A percentile compares a stretch with the other conserved stretches of the same genome.
phyloP scores from a whole-genome alignment of 2,329 filamentous ascomycete genomes.

The Beauveria brongniartii region DNA sequence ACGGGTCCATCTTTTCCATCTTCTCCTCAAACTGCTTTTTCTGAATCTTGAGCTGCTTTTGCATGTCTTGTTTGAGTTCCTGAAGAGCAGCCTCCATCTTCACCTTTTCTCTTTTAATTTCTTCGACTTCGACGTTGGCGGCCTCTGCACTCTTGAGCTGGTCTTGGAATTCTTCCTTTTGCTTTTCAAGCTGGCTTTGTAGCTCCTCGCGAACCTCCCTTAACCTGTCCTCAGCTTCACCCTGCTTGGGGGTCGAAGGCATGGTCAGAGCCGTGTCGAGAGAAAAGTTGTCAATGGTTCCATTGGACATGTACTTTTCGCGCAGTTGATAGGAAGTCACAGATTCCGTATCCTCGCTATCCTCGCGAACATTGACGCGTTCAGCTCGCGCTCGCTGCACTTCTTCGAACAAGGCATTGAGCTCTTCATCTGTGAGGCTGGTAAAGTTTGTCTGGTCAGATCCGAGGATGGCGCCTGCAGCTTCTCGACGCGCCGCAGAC shows the following conservation, averaged over 20 bases:
- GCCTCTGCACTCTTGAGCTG: constrained; percentile 69
- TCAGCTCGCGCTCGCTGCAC: constrained; percentile 80
- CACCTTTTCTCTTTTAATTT: constrained; percentile 72
- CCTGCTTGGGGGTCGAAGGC: constrained; percentile 80
- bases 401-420: constrained; percentile 89
- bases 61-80: constrained; percentile 79
- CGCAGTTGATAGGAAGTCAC: constrained; percentile 77
- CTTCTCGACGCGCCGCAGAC: constrained; percentile 87
- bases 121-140: constrained; percentile 70
- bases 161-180: constrained; percentile 74
- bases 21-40: constrained; percentile 79
- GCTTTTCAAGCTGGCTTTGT: constrained; percentile 72
- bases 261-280: constrained; percentile 90
- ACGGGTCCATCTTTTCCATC: constrained; percentile 64
- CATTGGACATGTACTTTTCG: constrained; percentile 93
- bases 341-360: constrained; percentile 85
- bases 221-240: constrained; percentile 67
- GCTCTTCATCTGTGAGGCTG: constrained; percentile 83
- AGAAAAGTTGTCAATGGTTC: constrained; percentile 92
- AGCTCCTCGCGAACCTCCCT: constrained; percentile 72
- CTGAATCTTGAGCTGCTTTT: constrained; percentile 74
- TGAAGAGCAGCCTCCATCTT: constrained; percentile 77
- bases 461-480: constrained; percentile 82
- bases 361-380: constrained; percentile 63
- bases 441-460: constrained; percentile 79